A percentile compares a stretch with the other conserved stretches of the same genome.
Conservation (phyloP, 805 yeast species). For the Wickerhamomyces tratensis region DNA sequence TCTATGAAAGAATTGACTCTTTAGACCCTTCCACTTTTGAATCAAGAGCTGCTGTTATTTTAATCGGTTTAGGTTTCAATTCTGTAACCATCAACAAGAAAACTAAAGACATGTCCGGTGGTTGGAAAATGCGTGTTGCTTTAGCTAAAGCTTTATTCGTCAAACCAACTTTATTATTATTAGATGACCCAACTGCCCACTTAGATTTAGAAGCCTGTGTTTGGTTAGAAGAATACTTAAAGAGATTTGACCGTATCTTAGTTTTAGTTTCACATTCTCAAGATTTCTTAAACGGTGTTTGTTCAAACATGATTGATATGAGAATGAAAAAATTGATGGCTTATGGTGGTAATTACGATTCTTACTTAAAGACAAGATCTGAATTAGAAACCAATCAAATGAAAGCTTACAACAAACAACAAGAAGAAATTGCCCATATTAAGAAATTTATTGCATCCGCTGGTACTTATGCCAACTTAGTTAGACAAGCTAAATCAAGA, state of each 20-base stretch:
- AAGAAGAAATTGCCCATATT: constrained; percentile 96
- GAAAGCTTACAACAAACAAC: constrained; percentile 96
- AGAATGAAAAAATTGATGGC: constrained; percentile 62
- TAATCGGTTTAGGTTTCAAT: constrained; percentile 97
- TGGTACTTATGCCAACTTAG: constrained; percentile 98
- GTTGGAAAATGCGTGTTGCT: constrained; percentile 99
- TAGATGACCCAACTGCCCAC: constrained; percentile 99
- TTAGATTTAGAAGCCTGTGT: constrained; percentile 99
- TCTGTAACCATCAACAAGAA: constrained; percentile 77
- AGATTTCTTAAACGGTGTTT: constrained; percentile 98
- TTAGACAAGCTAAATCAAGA: constrained; percentile 97
- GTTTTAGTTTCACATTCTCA: constrained; percentile 96
- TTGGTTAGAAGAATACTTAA: constrained; percentile 97
- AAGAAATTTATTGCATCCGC: constrained; percentile 99
- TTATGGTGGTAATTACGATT: constrained; percentile 98
- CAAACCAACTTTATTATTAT: constrained; percentile 86
- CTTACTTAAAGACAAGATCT: constrained; percentile 87
- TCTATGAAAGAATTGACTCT: constrained; percentile 91
- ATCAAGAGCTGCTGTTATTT: constrained; percentile 89
- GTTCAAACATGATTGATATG: constrained; percentile 98
- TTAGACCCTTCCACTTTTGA: constrained; percentile 97
- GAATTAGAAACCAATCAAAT: constrained; percentile 96
- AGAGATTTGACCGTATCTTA: constrained; percentile 87
- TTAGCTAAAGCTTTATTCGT: constrained; percentile 96
- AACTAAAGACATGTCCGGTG: constrained; percentile 99